Conservation (phyloP, 23 red algal species). For the Gracilariopsis chorda region DNA sequence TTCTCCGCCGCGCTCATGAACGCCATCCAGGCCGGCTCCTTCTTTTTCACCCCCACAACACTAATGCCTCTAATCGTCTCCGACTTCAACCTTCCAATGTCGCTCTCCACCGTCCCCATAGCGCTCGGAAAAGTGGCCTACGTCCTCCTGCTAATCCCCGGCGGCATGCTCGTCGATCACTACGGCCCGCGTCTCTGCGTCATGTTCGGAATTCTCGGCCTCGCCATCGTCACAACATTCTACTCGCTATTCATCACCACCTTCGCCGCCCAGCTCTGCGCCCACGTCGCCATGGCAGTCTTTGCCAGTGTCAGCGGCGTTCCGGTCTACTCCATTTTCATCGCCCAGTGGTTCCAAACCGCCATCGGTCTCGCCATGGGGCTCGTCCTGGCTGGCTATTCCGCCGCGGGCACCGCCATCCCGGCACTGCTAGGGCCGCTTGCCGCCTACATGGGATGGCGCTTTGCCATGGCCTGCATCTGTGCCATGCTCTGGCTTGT, state of each 20-base stretch:
- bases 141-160: constrained; percentile 86
- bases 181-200: constrained; percentile 77
- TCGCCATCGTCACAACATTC: constrained; percentile 42
- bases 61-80: constrained; percentile 85
- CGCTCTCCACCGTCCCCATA: constrained; percentile 73
- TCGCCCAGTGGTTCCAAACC: constrained; percentile 74
- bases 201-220: constrained; percentile 51
- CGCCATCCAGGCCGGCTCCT: constrained; percentile 75
- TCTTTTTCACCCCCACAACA: constrained; percentile 95
- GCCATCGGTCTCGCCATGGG: constrained; percentile 90
- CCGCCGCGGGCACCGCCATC: constrained; percentile 70
- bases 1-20: constrained; percentile 70
- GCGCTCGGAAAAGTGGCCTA: constrained; percentile 88
- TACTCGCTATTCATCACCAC: constrained; percentile 62
- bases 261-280: constrained; percentile 7
- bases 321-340: constrained; percentile 84
- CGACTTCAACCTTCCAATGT: constrained; percentile 73
- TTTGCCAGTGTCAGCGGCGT: constrained; percentile 83
- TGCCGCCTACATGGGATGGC: constrained; percentile 67
- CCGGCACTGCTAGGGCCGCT: constrained; percentile 68
- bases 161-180: constrained; percentile 84
- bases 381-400: constrained; percentile 88
- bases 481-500: constrained; percentile 55
- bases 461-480: constrained; percentile 62
- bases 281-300: constrained; percentile 62